Base-by-base conservation (phyloP, 2,329 filamentous ascomycete species). In the Chrysoporthe deuterocubensis region DNA sequence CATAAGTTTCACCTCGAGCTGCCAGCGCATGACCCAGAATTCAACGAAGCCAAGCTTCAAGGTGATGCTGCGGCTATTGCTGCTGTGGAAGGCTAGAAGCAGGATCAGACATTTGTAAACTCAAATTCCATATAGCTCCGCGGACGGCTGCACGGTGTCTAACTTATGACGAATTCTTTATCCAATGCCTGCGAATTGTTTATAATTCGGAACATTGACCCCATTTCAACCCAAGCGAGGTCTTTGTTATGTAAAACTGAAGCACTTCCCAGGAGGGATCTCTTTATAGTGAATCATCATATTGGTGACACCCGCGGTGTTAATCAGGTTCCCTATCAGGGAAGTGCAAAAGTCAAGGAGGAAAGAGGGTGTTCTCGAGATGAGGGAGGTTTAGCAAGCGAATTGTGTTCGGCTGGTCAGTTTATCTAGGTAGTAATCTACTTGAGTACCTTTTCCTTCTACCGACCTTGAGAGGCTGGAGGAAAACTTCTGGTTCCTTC, bases 1-100 rank as follows among this genome's bases (percentile, higher is more conserved):
- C 71, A 73, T 9, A 74, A 69, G 58, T 72, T 78, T 48, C 74
- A 75, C 50, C 40, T 79, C 52, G 74, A 79, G 66, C 66, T 79
- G 64, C 77, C 78, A 7, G 73, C 68, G 0, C 74, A 74, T 26
- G 78, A 78, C 44, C 71, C 73, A 2, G 77, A 78, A 44, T 79
- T 78, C 63, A 73, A 76, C 44, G 71, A 72, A 62, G 77, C 77
- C 4, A 66, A 57, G 11, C 62, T 79, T 69, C 70, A 71, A 56
- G 64, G 70, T 3, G 75, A 78, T 60, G 70, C 66, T 6, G 70
- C 75, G 54, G 76, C 73, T 1, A 77, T 79, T 59, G 69, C 72
- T 18, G 71, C 73, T 16, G 75, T 77, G 2, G 76, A 78, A 71
- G 76, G 76, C 1, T 78, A 58, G 56, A 63, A 37, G 18, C n/a